Base-by-base conservation (phyloP, 345 rosid species). In the Acer negundo region DNA sequence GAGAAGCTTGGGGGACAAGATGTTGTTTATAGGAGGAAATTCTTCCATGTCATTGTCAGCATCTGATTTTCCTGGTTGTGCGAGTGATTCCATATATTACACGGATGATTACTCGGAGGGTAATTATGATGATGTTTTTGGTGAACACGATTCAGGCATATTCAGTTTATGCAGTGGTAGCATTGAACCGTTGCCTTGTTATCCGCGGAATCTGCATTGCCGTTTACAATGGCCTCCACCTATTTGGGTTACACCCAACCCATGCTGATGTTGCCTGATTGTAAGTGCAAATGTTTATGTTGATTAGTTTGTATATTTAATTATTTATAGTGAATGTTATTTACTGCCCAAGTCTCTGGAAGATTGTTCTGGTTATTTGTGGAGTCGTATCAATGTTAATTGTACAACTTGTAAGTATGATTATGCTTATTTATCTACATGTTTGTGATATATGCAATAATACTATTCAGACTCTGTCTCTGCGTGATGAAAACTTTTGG, bases 231-330 rank as follows among this genome's bases (percentile, higher is more conserved):
- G 85, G 88, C 84, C 89, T 67, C 84, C 89, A 1, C 89, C 90
- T 3, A 64, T 91, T 15, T 91, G 91, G 93, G 79, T 91, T 72
- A 69, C 90, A 0, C 95, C 88, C 0, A 83, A 79, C 83, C 93
- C 90, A 7, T 86, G 74, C 77, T 88, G 69, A 77, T 61, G 19
- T n/a, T 47, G 62, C 76, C 62, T 66, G 69, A 58, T 58, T 70
- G 49, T 56, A 56, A 23, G 49, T 22, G 51, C n/a, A 75, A 72
- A 42, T 65, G 20, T 20, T 28, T 63, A 2, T 74, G 62, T 47
- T 26, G 16, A 10, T 63, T 64, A 2, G 13, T 51, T 31, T 35
- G 35, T 64, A 20, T 31, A 13, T 64, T 40, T 40, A 40, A 28
- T 28, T 40, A 40, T 40, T 42, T 6, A n/a, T 64, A 28, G 44